Evolutionary conservation across 2,329 filamentous ascomycete species (phyloP).

Genomic region (Aureobasidium uvarum): DNA sequence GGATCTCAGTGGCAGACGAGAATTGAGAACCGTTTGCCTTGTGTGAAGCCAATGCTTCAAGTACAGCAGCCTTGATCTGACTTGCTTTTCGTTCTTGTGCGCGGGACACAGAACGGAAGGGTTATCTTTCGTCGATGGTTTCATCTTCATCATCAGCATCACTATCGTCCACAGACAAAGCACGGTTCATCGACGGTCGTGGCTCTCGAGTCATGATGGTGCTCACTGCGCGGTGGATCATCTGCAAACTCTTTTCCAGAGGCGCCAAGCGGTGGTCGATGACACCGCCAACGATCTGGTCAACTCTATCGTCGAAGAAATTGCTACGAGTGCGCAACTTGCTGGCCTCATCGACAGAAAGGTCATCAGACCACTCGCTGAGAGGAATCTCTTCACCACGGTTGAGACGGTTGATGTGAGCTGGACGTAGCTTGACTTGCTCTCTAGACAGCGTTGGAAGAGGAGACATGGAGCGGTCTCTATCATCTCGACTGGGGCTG

Average conservation of each 20-base stretch:
- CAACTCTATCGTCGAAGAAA: constrained; percentile 90
- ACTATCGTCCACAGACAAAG: constrained; percentile 63
- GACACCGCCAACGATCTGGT: constrained; percentile 75
- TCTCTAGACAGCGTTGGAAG: constrained; percentile 9
- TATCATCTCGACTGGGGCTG: neutral
- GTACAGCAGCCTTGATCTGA: constrained; percentile 62
- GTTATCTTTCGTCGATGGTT: constrained; percentile 60
- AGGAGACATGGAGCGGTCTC: constrained; percentile 26
- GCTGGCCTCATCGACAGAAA: constrained; percentile 56
- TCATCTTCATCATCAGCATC: constrained; percentile 77
- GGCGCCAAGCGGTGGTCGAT: constrained; percentile 75
- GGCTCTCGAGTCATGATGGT: constrained; percentile 31
- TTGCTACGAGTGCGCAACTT: constrained; percentile 77
- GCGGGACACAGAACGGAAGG: constrained; percentile 71
- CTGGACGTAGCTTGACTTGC: constrained; percentile 24
- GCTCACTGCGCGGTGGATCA: constrained; percentile 58
- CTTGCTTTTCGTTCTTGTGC: constrained; percentile 75
- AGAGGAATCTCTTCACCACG: constrained; percentile 63
- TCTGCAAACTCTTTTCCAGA: constrained; percentile 72
- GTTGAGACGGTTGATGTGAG: constrained; percentile 60
- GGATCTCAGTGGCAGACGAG: constrained; percentile 40
- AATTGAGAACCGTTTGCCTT: neutral
- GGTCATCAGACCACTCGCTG: constrained; percentile 82
- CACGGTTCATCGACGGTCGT: constrained; percentile 39
- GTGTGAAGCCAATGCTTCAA: constrained; percentile 62